phyloP scores from a whole-genome alignment of 163 green algal species.

The Trebouxia gelatinosa region DNA sequence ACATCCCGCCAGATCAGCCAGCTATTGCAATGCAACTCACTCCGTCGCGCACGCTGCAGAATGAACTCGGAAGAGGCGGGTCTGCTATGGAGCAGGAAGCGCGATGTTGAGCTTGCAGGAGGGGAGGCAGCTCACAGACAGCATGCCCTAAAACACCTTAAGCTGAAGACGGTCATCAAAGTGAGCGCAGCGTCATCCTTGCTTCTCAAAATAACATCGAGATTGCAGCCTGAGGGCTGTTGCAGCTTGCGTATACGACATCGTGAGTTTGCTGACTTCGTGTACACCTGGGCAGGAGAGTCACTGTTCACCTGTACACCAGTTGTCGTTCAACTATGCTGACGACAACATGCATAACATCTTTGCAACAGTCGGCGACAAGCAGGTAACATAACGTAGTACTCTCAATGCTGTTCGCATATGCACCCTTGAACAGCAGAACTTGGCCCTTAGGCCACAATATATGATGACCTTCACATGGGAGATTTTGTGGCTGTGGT shows the following conservation, averaged over 20 bases:
- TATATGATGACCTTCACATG: constrained; percentile 71
- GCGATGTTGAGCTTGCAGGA: constrained; percentile 1
- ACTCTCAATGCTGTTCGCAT: too few relatives aligned
- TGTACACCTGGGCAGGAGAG: too few relatives aligned
- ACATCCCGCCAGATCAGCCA: too few relatives aligned
- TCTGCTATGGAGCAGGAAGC: neutral
- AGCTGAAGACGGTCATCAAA: constrained; percentile 27
- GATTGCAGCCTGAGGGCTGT: too few relatives aligned
- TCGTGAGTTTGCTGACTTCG: too few relatives aligned
- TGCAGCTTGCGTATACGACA: too few relatives aligned
- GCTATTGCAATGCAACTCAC: too few relatives aligned
- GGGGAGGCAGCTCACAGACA: constrained; percentile 1
- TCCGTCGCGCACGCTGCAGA: too few relatives aligned
- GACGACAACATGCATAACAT: constrained; percentile 6
- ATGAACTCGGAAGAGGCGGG: constrained; percentile 15
- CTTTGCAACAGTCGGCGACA: constrained; percentile 29
- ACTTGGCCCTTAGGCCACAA: too few relatives aligned
- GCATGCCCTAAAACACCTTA: constrained; percentile 2
- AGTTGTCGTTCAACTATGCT: constrained; percentile 8
- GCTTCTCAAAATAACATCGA: too few relatives aligned
- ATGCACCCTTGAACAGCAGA: too few relatives aligned
- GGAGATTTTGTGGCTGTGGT: constrained; percentile 60
- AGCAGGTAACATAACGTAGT: constrained; percentile 22
- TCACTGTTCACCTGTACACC: neutral
- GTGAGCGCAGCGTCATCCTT: too few relatives aligned